Evolutionary conservation across 2,329 filamentous ascomycete genomes (phyloP).

Genomic region (Byssothecium circinans): DNA sequence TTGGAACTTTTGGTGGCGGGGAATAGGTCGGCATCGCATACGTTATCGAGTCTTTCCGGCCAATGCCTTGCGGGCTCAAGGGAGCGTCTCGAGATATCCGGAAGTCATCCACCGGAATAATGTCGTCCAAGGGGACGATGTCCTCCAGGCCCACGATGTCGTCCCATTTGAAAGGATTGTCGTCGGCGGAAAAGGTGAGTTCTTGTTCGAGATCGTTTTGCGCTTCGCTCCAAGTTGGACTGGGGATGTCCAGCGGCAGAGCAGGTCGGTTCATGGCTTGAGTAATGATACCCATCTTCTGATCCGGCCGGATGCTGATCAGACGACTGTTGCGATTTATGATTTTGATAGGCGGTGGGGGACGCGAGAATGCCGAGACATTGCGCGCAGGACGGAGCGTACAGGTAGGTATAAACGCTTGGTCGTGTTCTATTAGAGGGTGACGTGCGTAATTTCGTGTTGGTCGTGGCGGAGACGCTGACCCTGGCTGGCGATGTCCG

Average conservation of each 20-base stretch:
- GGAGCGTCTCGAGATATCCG: conserved; percentile 3
- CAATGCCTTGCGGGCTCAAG: conserved; percentile 9
- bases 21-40: conserved; percentile 30
- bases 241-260: conserved; percentile 21
- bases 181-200: conserved; percentile 36
- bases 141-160: conserved; percentile 12
- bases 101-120: background rate
- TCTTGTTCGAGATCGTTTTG: conserved; percentile 43
- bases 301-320: conserved; percentile 4
- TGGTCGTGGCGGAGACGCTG: conserved; percentile 18
- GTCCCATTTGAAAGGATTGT: conserved; percentile 25
- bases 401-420: conserved; percentile 33
- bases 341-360: background rate
- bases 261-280: conserved; percentile 23
- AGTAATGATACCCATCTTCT: conserved; percentile 25
- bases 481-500: conserved; percentile 9
- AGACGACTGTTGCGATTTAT: background rate
- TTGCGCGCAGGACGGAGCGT: conserved; percentile 16
- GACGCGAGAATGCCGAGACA: conserved; percentile 9
- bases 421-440: conserved; percentile 21
- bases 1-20: conserved; percentile 42
- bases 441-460: conserved; percentile 31
- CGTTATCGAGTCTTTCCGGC: conserved; percentile 15
- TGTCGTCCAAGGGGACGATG: conserved; percentile 2
- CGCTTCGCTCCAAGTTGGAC: conserved; percentile 53